phyloP scores from a whole-genome alignment of 2,329 filamentous ascomycete genomes.

The Calonectria pseudoreteaudii region DNA sequence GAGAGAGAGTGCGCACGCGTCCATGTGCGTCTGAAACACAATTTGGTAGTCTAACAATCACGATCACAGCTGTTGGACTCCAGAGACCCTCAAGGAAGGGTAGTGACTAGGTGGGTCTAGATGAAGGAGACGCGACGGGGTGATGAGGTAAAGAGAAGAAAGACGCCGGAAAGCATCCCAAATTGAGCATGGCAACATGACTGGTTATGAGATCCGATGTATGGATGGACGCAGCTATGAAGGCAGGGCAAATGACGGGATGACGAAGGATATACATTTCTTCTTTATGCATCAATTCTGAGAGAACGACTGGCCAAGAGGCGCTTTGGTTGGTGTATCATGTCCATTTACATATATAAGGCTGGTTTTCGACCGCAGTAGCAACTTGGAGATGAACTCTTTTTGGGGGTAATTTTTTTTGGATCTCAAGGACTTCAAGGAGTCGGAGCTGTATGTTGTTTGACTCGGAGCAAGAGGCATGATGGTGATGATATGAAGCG shows the following conservation, averaged over 20 bases:
- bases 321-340: constrained; percentile 12
- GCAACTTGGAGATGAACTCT: neutral
- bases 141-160: neutral
- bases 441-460: neutral
- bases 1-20: neutral
- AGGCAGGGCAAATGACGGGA: constrained; percentile 29
- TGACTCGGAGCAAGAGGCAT: neutral
- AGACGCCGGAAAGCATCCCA: constrained; percentile 3
- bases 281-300: constrained; percentile 28
- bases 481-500: neutral
- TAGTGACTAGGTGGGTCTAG: neutral
- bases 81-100: constrained; percentile 14
- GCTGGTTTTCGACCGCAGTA: neutral
- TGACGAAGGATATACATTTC: constrained; percentile 30
- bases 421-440: neutral
- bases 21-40: neutral
- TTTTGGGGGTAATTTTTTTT: too few relatives aligned
- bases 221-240: constrained; percentile 28
- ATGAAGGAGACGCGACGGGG: neutral
- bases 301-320: constrained; percentile 12
- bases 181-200: constrained; percentile 27
- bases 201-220: constrained; percentile 12
- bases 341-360: constrained; percentile 27
- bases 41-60: constrained; percentile 10
- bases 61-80: constrained; percentile 15